These are phyloP conservation scores for Fusarium denticulatum DNA, from an alignment of 2,329 filamentous ascomycete genomes.

Conservation along the genomic window DNA sequence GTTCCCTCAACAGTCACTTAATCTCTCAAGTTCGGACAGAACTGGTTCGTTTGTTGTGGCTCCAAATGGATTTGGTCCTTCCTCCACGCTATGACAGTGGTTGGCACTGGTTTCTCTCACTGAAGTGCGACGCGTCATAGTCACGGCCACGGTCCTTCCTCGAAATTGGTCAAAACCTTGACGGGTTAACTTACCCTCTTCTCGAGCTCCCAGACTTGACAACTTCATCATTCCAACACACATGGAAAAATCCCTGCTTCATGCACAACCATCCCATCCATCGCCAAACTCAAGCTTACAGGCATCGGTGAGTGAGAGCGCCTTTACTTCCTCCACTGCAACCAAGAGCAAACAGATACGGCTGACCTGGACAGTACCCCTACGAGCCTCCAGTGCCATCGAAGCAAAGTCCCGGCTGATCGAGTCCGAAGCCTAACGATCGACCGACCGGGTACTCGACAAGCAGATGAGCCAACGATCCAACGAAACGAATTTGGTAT, in stretches of 20 bases:
- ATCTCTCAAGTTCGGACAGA: fast-evolving
- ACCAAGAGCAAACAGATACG: background rate
- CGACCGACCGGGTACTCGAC: background rate
- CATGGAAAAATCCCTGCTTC: background rate
- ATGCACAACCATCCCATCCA: background rate
- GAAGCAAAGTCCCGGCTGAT: background rate
- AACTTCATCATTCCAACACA: background rate
- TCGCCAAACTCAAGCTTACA: background rate
- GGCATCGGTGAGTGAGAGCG: background rate
- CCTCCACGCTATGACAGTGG: fast-evolving
- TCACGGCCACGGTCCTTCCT: background rate
- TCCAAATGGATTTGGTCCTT: background rate
- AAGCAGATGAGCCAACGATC: background rate
- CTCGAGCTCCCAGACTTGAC: background rate
- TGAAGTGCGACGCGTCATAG: fast-evolving
- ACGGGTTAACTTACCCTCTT: background rate
- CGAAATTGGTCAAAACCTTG: too few species aligned
- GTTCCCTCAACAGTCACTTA: too few species aligned
- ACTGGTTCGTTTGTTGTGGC: background rate
- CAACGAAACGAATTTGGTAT: background rate
- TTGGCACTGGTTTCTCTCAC: background rate
- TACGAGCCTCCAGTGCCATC: background rate
- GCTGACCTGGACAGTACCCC: background rate
- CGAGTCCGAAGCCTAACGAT: background rate
- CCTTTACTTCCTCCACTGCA: background rate